Base-by-base conservation (phyloP, 768 basidiomycete genomes). In the Russula griseocarnosa region DNA sequence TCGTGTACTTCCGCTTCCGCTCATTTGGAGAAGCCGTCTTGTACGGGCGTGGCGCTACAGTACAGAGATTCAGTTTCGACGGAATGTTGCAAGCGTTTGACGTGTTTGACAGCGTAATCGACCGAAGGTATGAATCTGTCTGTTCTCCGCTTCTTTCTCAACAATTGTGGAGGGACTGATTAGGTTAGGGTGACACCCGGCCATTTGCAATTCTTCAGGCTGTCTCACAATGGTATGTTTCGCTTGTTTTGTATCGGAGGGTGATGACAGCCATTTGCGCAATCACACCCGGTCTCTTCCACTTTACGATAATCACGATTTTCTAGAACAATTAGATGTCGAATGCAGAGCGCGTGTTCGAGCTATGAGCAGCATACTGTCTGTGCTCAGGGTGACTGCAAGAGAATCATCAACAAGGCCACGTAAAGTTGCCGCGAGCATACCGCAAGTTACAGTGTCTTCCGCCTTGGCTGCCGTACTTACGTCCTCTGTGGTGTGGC, bases 401-500 rank as follows among this genome's bases (percentile, higher is more conserved):
- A 38, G 10, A 38, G 54, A 47, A 56, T 62, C 36, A 14, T 40
- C 54, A 38, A 32, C 14, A 55, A 16, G 24, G 34, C 61, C 55
- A 50, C 46, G 36, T 55, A 55, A 62, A 55, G 34, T 49, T 55
- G 32, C 53, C 44, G 61, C 54, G 54, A 49, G 61, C 36, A 20
- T 24, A 14, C 42, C 20, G n/a, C 51, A 53, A 16, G 42, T 49
- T 16, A 34, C 18, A 47, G 46, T 47, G 24, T 28, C 53, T 26
- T 61, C 30, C 52, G 24, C 32, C 52, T 16, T 49, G 46, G 38
- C 24, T 59, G 36, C 53, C 26, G 58, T 58, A 60, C 47, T 64
- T 64, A 64, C 63, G 63, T 64, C 28, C 55, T 55, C 22, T 40
- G 53, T 64, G n/a, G n/a, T n/a, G n/a, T n/a, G 63, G 63, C 63